Conservation (phyloP, 306 rosid genomes). For the Abrus pulchellus region DNA sequence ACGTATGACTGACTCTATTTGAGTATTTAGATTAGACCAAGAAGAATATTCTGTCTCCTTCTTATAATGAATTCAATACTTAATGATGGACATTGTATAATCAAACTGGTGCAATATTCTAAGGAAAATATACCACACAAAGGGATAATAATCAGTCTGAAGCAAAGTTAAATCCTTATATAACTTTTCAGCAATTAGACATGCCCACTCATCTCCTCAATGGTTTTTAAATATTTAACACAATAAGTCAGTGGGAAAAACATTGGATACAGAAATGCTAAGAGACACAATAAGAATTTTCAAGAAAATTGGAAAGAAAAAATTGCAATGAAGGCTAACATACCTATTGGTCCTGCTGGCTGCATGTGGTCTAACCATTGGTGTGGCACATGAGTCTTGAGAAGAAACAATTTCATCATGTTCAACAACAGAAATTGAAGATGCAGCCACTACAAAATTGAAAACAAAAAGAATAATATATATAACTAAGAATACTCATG, state of each 20-base stretch:
- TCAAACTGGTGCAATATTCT: constrained; percentile 21
- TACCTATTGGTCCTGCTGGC: constrained; percentile 72
- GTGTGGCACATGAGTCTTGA: constrained; percentile 67
- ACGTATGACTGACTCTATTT: not conserved
- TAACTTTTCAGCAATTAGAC: not conserved
- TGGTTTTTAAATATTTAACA: not conserved
- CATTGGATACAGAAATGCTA: constrained; percentile 4
- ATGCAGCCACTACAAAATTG: constrained; percentile 56
- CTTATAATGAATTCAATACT: constrained; percentile 22
- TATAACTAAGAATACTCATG: constrained; percentile 11
- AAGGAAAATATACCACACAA: not conserved
- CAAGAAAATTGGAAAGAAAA: not conserved
- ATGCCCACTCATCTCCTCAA: not conserved
- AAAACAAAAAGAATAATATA: constrained; percentile 42
- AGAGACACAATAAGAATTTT: not conserved
- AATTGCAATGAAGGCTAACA: constrained; percentile 39
- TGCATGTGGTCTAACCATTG: constrained; percentile 62
- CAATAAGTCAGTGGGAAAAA: constrained; percentile 17
- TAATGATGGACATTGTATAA: constrained; percentile 8
- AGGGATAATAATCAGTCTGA: not conserved
- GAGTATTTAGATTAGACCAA: constrained; percentile 18
- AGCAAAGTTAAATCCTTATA: constrained; percentile 6
- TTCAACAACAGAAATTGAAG: constrained; percentile 70
- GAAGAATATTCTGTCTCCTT: constrained; percentile 4
- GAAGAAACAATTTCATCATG: constrained; percentile 77